These are phyloP conservation scores for Fusarium protoensiforme DNA, from an alignment of 2,329 filamentous ascomycete species.

Conservation along the genomic window DNA sequence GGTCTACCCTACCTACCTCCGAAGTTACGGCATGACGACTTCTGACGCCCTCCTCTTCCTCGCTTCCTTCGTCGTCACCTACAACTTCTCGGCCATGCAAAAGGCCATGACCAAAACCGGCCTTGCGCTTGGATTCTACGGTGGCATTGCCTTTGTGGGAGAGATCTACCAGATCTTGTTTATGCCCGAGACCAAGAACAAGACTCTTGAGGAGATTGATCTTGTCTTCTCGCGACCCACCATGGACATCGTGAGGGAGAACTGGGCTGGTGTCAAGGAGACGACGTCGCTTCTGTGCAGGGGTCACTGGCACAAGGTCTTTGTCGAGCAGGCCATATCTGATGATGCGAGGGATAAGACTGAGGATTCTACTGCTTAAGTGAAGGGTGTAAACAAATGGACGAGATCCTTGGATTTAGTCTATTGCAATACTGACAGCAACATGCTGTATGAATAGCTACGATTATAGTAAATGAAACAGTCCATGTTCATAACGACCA, in stretches of 20 bases:
- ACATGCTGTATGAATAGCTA: background rate
- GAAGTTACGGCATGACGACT: slow-evolving; percentile 79
- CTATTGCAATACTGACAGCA: background rate
- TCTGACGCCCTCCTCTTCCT: slow-evolving; percentile 76
- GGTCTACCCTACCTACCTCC: slow-evolving; percentile 78
- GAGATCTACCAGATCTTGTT: slow-evolving; percentile 80
- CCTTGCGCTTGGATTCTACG: slow-evolving; percentile 77
- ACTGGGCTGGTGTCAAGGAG: slow-evolving; percentile 53
- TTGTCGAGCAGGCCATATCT: slow-evolving; percentile 38
- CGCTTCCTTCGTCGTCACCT: slow-evolving; percentile 78
- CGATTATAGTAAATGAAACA: background rate
- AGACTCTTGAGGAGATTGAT: slow-evolving; percentile 77
- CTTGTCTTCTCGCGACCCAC: slow-evolving; percentile 73
- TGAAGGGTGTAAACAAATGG: background rate
- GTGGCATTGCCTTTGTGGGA: slow-evolving; percentile 76
- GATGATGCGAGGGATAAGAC: slow-evolving; percentile 18
- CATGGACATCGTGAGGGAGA: slow-evolving; percentile 69
- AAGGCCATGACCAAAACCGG: slow-evolving; percentile 74
- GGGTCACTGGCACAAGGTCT: slow-evolving; percentile 38
- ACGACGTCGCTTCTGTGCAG: slow-evolving; percentile 40
- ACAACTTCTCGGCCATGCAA: slow-evolving; percentile 80
- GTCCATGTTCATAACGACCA: background rate
- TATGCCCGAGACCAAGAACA: slow-evolving; percentile 81
- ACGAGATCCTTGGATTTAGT: background rate
- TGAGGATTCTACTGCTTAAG: slow-evolving; percentile 11